Evolutionary conservation across 2,329 filamentous ascomycete species (phyloP), one percentile per base, ranked within the genome.

Genomic region (Penicillium sp.): DNA sequence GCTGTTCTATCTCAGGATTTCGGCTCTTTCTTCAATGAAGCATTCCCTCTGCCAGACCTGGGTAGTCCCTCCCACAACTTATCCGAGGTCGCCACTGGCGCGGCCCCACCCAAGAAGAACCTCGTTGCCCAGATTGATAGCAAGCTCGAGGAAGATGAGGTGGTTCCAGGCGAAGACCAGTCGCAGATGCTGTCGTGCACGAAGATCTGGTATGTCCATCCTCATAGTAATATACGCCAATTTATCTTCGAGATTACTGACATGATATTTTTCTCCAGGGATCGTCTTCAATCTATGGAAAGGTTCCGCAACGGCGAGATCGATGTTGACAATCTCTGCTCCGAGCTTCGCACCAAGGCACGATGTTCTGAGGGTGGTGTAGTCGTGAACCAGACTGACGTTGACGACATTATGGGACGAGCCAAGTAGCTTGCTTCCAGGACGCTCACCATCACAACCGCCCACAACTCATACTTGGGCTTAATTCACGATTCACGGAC

Each of bases 301-400:
- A 91, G 89, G 71, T 94, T 96, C 65, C 89, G 92, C 69, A 89
- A 85, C 55, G 92, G 92, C 65, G 92, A 95, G 65, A 91, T 97
- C 62, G 94, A 99, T 64, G 88, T 99, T 46, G 94, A 99, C 69
- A 87, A 88, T 33, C 83, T 99, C 25, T 99, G 94, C 77, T 89
- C 88, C 5, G 92, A 99, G 71, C 84, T 99, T 14, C 90, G 93
- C 61, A 90, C 92, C 72, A 99, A 99, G 78, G 94, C 94, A 55
- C 94, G 93, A 70, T 99, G 94, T 74, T 96, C 91, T 0, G 78
- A 96, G 64, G 88, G 83, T 17, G 93, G 94, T 16, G 90, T 95
- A 12, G 90, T 96, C 17, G 89, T 99, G 25, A 88, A 91, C 59
- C 87, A 96, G 76, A 85, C 85, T 52, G 92, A 97, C 67, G 96